Percentiles rank a stretch among this genome's conserved stretches.
phyloP scores from a whole-genome alignment of 805 yeast genomes.

The Starmerella powellii region DNA sequence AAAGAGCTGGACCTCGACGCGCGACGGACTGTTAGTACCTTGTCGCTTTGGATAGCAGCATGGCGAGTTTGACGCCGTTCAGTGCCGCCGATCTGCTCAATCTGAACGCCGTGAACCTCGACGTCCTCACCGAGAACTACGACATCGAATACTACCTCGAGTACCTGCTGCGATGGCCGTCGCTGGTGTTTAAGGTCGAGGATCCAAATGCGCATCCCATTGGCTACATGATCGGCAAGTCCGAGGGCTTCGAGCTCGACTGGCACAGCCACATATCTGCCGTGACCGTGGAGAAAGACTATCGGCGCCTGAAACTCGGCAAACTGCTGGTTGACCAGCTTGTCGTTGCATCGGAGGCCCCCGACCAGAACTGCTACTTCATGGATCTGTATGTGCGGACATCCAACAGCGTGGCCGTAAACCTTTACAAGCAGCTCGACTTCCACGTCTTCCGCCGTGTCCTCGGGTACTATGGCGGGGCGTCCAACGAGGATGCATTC shows the following conservation, averaged over 20 bases:
- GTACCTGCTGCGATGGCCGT: conserved; percentile 78
- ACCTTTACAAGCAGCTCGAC: conserved; percentile 74
- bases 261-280: conserved; percentile 98
- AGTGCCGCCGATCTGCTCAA: conserved; percentile 72
- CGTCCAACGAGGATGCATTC: conserved; percentile 68
- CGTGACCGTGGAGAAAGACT: conserved; percentile 73
- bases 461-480: conserved; percentile 67
- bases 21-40: too few relatives aligned
- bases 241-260: conserved; percentile 72
- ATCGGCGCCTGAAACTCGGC: conserved; percentile 78
- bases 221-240: conserved; percentile 74
- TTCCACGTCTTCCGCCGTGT: conserved; percentile 78
- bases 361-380: conserved; percentile 71
- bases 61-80: conserved; percentile 85
- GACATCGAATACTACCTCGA: conserved; percentile 71
- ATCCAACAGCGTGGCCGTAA: conserved; percentile 66
- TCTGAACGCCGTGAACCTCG: conserved; percentile 66
- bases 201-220: conserved; percentile 30
- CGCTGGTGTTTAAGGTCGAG: conserved; percentile 66
- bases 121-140: conserved; percentile 85
- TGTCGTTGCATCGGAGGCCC: conserved; percentile 59
- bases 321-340: conserved; percentile 62
- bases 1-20: too few relatives aligned
- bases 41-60: too few relatives aligned
- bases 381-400: conserved; percentile 87